Base-by-base conservation (phyloP, 805 yeast species). In the Starmerella powellii region DNA sequence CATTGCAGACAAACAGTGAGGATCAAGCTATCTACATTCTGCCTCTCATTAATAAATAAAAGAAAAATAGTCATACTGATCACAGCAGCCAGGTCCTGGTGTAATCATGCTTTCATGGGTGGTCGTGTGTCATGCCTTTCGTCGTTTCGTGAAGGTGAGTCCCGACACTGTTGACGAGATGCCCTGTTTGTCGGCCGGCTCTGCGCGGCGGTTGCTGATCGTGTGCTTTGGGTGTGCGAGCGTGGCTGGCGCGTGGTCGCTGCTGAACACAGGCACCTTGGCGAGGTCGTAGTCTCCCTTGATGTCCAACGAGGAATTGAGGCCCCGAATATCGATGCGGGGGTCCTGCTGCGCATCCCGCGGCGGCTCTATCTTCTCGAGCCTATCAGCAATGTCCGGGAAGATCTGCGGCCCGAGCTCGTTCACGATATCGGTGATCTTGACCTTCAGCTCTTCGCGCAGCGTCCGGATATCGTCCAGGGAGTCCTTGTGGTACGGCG, bases 381-480 rank as follows among this genome's bases (percentile, higher is more conserved):
- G 44, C 2, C 51, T 37, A 19, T 50, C 50, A 16, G 47, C 79
- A 57, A 87, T 82, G 62, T 87, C 95, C 4, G 94, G 88, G 68
- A 77, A 87, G 41, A 91, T 61, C 55, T 78, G 73, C 4, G 94
- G 91, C 0, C 96, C 97, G 44, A 78, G 71, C 34, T 72, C 74
- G 58, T 87, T 85, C 37, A 88, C 85, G 4, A 76, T 60, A 32
- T 78, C 81, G 0, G 95, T 83, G 44, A 91, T 82, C 43, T 81
- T 78, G 47, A 68, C 71, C 17, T 83, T 74, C 45, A 88, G 67
- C 47, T 70, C 71, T 31, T 65, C 64, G 49, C 97, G 70, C 38
- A 73, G 68, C 21, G 65, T 62, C 53, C 82, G 77, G 51, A 91
- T 65, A 44, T 76, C 59, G 31, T 60, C 59, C 12, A 76, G 57